Evolutionary conservation across 2,329 filamentous ascomycete genomes (phyloP), one percentile per base, ranked within the genome.

Genomic region (Leptographium procerum): DNA sequence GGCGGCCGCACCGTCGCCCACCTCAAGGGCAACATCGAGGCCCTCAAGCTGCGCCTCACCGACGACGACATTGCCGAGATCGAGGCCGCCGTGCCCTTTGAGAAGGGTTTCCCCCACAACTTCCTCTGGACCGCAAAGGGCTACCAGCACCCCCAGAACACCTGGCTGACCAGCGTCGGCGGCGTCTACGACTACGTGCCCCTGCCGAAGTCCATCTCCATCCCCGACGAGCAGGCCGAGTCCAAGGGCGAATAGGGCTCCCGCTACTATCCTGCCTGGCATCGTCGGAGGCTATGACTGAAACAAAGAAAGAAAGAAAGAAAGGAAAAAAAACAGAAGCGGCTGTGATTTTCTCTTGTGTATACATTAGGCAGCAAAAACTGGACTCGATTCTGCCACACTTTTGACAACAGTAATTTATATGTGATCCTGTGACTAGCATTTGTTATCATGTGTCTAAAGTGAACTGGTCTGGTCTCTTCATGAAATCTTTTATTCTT

Each of bases 1-100:
- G 87, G 87, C 13, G 84, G 85, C 0, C 78, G 86, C 13, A 89
- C 84, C 64, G 69, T 88, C 11, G 81, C 85, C 55, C 86, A 91
- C 66, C 72, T 91, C 47, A 80, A 84, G 66, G 77, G 76, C 59
- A 90, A 89, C 65, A 86, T 90, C 63, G 80, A 85, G 65, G 84
- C 85, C 0, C 73, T 91, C 43, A 76, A 74, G 1, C 72, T 90
- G 48, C 71, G 77, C 57, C 72, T 91, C 40, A 78, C 73, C 0
- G 68, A 75, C 0, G 77, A 85, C 60, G 85, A 91, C 50, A 80
- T 91, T 29, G 70, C 80, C 43, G 78, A 84, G 64, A 83, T 91
- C 59, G 87, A 91, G 60, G 72, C 66, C 7, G 83, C 83, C 0
- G 75, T 75, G 40, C 72, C 75, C 0, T 87, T 89, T 62, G 81